Conservation (phyloP, 106 monocot species). For the Dendrobium officinale region DNA sequence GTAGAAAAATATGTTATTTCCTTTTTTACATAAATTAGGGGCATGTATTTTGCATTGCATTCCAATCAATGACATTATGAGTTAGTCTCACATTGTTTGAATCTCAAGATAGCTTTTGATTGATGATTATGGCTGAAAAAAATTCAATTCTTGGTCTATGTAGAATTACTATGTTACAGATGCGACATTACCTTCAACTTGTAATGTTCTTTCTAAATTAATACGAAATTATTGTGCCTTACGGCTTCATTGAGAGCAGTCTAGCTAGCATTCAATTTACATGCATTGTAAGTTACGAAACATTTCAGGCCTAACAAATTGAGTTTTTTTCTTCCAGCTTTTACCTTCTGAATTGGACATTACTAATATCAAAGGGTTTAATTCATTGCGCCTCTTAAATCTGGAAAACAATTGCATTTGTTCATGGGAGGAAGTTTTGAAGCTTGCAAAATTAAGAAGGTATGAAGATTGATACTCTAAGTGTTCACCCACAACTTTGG, state of each 20-base stretch:
- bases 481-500: not conserved
- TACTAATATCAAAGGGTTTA: slow-evolving; percentile 46
- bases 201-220: not conserved
- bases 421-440: slow-evolving; percentile 77
- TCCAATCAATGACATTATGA: not conserved
- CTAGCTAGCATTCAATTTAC: not conserved
- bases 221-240: not conserved
- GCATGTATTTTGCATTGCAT: not conserved
- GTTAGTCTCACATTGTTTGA: not conserved
- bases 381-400: slow-evolving; percentile 61
- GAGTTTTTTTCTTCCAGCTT: slow-evolving; percentile 25
- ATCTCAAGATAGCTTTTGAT: not conserved
- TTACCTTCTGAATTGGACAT: slow-evolving; percentile 5
- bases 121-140: not conserved
- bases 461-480: slow-evolving; percentile 13
- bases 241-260: not conserved
- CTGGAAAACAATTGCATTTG: slow-evolving; percentile 75
- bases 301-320: slow-evolving; percentile 12
- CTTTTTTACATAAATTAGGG: not conserved
- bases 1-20: not conserved
- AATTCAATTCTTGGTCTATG: not conserved
- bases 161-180: slow-evolving; percentile 1
- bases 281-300: not conserved
- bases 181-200: not conserved
- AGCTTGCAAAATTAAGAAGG: slow-evolving; percentile 78